Conservation (phyloP, 805 yeast species). For the Schizosaccharomyces octosporus region DNA sequence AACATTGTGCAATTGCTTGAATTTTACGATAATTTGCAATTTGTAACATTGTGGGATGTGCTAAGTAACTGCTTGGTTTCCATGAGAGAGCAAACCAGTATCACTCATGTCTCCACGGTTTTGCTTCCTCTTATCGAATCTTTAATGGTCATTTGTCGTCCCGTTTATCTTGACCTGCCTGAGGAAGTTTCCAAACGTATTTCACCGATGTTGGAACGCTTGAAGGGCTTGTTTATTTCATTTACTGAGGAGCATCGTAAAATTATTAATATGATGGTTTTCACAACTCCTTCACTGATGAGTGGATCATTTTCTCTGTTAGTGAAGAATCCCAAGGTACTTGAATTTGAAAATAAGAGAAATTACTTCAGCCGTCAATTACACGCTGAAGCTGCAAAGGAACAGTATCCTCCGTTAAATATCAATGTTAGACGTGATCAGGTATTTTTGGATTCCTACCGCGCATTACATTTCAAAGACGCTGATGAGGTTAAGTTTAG, state of each 20-base stretch:
- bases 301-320: conserved; percentile 84
- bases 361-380: conserved; percentile 58
- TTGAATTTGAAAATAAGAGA: conserved; percentile 86
- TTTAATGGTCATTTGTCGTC: conserved; percentile 88
- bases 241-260: conserved; percentile 77
- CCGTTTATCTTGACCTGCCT: conserved; percentile 28
- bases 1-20: conserved; percentile 23
- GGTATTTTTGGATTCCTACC: conserved; percentile 74
- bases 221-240: conserved; percentile 35
- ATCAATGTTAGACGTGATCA: conserved; percentile 64
- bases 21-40: conserved; percentile 39
- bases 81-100: conserved; percentile 29
- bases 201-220: conserved; percentile 23
- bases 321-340: conserved; percentile 63
- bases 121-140: conserved; percentile 73
- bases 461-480: conserved; percentile 55
- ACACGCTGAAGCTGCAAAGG: conserved; percentile 20
- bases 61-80: conserved; percentile 45
- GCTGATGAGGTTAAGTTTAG: conserved; percentile 48
- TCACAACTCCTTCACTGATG: conserved; percentile 76
- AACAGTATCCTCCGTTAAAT: conserved; percentile 22
- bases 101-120: conserved; percentile 49
- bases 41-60: conserved; percentile 69
- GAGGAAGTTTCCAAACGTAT: conserved; percentile 12
- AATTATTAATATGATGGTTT: conserved; percentile 71